Base-by-base conservation (phyloP, 129 eudicot species). In the Sambucus nigra region DNA sequence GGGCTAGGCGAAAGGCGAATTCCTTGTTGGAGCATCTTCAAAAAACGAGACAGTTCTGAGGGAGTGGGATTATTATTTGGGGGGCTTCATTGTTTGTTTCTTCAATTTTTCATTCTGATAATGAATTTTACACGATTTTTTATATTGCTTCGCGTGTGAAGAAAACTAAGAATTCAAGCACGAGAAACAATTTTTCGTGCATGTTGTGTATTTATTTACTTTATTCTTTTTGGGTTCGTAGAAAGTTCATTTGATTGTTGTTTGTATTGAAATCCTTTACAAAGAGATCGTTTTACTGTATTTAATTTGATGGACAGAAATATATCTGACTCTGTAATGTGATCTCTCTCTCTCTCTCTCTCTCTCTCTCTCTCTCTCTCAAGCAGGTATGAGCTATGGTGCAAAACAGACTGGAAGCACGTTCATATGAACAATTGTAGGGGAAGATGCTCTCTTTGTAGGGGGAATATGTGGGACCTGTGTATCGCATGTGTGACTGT, bases 1-100 rank as follows among this genome's bases (percentile, higher is more conserved):
- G 96, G 51, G 88, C 83, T 1, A 73, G 77, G 69, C 52, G 88
- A 54, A 87, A 87, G 71, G 94, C 96, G 4, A 66, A 67, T 29
- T 71, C 70, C 5, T 64, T 87, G 59, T 61, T 87, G 86, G 86
- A 61, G 69, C 80, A 70, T 53, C 78, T 87, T 4, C 64, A 73
- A 44, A 76, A 62, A 35, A 33, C 56, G 46, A 82, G 66, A 40
- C 78, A 64, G 59, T 66, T 16, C 14, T 68, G 57, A 76, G 48
- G 4, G 27, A 39, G 47, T 0, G 42, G 8, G 13, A 35, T 35
- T 35, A 32, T 47, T 53, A 55, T 64, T 44, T 47, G 0, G 48
- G 60, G 10, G 44, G 29, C 22, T 51, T 61, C 13, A 51, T 28
- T 24, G 2, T 14, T 47, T 62, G 44, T 31, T 64, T 47, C 31